Conservation (phyloP, 164 flowering plant species). For the Malania oleifera region DNA sequence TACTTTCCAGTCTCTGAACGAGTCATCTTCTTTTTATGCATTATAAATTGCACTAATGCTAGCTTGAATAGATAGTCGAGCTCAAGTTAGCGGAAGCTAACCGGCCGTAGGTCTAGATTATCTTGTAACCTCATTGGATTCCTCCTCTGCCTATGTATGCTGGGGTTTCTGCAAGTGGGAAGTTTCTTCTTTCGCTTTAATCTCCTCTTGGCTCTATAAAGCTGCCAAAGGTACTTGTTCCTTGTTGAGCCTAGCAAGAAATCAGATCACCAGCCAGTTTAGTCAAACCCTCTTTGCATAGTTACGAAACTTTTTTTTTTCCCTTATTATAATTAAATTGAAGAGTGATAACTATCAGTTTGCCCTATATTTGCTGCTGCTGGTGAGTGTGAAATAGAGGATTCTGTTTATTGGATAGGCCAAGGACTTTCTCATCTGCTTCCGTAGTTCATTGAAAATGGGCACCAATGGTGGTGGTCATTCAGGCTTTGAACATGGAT, state of each 20-base stretch:
- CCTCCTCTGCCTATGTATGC: not conserved
- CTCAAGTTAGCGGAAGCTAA: not conserved
- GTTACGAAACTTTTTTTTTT: not conserved
- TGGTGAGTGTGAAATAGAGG: not conserved
- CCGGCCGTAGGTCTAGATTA: not conserved
- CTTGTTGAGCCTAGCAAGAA: slow-evolving; percentile 3
- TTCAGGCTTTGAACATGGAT: not conserved
- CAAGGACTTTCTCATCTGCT: not conserved
- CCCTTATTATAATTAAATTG: not conserved
- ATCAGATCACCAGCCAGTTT: not conserved
- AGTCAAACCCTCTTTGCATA: not conserved
- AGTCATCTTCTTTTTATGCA: not conserved
- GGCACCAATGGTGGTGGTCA: not conserved
- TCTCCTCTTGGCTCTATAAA: slow-evolving; percentile 6
- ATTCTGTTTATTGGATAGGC: not conserved
- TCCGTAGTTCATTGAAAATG: not conserved
- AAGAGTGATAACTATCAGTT: not conserved
- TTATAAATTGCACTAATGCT: not conserved
- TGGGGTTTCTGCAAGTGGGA: not conserved
- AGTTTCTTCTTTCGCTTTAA: slow-evolving; percentile 1
- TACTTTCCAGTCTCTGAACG: not conserved
- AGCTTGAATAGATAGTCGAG: not conserved
- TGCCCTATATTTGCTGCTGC: not conserved
- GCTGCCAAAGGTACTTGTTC: slow-evolving; percentile 5
- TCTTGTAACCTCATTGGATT: slow-evolving; percentile 1